Conservation (phyloP, 2,329 filamentous ascomycete species). For the Exophiala aquamarina region DNA sequence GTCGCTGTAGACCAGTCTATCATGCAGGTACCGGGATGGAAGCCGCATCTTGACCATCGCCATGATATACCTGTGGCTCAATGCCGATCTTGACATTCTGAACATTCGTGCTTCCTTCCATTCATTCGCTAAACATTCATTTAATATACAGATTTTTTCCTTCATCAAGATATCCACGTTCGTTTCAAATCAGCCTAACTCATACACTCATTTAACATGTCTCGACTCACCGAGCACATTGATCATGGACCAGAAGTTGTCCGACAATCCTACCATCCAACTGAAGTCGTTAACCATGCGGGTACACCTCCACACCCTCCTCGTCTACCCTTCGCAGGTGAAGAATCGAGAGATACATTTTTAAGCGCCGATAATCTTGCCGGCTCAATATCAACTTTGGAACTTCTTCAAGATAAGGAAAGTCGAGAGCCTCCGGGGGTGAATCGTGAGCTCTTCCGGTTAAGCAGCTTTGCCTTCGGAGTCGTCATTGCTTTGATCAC, state of each 20-base stretch:
- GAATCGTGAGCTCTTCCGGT: background rate
- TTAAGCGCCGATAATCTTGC: background rate
- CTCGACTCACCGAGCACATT: no score
- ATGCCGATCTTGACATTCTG: no score
- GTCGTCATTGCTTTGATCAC: background rate
- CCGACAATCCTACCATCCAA: background rate
- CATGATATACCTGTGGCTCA: no score
- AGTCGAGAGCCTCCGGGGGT: background rate
- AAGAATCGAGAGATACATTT: background rate
- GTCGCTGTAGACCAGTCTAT: no score
- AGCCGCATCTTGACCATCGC: no score
- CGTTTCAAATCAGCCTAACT: no score
- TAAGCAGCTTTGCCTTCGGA: background rate
- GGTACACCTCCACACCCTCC: background rate
- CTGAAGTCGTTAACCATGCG: background rate
- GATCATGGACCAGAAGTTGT: constrained; percentile 1
- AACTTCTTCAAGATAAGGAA: background rate
- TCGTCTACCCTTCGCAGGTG: background rate
- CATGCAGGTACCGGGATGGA: no score
- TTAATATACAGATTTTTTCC: no score
- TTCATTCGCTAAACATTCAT: no score
- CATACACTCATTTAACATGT: no score
- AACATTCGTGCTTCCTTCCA: no score
- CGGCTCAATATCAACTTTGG: background rate
- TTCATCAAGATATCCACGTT: no score